These are phyloP conservation scores for Pelargonium cotyledonis DNA, from an alignment of 441 rosid genomes.

Conservation along the genomic window DNA sequence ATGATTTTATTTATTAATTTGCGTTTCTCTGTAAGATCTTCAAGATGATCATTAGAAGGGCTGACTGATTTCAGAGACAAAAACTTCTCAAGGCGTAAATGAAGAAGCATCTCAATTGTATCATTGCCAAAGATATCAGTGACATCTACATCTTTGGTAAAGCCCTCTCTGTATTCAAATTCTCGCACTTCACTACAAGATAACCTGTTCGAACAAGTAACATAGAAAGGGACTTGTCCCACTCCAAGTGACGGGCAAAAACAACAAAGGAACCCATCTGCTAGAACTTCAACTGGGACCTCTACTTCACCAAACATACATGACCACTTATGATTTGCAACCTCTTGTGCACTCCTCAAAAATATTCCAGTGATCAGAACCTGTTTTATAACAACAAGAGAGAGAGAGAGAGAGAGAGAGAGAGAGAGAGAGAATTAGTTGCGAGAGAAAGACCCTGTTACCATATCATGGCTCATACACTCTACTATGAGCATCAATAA, in stretches of 20 bases:
- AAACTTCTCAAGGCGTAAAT: slow-evolving; percentile 51
- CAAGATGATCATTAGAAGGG: slow-evolving; percentile 17
- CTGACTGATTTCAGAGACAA: slow-evolving; percentile 37
- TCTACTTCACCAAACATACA: slow-evolving; percentile 97
- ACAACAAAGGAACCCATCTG: slow-evolving; percentile 74
- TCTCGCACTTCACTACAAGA: slow-evolving; percentile 98
- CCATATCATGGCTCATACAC: slow-evolving; percentile 2
- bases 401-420: no score
- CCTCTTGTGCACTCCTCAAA: slow-evolving; percentile 51
- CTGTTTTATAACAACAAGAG: slow-evolving; percentile 31
- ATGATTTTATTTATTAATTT: slow-evolving; percentile 48
- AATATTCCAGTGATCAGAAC: slow-evolving; percentile 67
- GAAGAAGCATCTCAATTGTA: slow-evolving; percentile 35
- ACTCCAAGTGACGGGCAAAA: slow-evolving; percentile 55
- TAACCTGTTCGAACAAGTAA: slow-evolving; percentile 81
- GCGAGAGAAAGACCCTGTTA: not conserved
- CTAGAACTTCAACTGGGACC: slow-evolving; percentile 74
- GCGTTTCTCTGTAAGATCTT: slow-evolving; percentile 28
- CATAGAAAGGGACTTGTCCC: slow-evolving; percentile 83
- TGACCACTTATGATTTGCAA: slow-evolving; percentile 53
- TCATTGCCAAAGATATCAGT: slow-evolving; percentile 33
- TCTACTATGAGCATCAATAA: not conserved
- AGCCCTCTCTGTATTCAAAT: slow-evolving; percentile 53
- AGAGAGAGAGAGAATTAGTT: not conserved
- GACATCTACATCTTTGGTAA: slow-evolving; percentile 28